phyloP scores from a whole-genome alignment of 441 rosid species.

The Pelargonium fulgidum region DNA sequence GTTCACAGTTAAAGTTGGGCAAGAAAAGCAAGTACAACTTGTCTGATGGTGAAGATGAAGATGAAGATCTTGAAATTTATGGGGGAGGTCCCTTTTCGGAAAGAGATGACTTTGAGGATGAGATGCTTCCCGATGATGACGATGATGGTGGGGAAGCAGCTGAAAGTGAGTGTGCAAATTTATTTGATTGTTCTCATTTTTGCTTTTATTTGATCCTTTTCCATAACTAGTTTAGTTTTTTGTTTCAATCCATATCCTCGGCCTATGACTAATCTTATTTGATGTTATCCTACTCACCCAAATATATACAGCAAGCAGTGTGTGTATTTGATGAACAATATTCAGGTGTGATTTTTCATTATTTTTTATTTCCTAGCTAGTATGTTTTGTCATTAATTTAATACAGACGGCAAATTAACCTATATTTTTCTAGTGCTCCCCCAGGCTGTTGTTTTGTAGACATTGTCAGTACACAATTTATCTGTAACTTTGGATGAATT shows the following conservation, averaged over 20 bases:
- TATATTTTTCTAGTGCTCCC: too few relatives aligned
- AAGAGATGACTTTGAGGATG: conserved; percentile 73
- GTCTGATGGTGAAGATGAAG: conserved; percentile 82
- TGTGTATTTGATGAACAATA: neutral
- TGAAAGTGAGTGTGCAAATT: conserved; percentile 36
- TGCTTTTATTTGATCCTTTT: neutral
- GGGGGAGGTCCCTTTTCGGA: conserved; percentile 38
- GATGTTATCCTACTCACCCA: neutral
- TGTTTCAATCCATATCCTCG: neutral
- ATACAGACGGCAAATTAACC: too few relatives aligned
- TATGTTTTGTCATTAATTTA: too few relatives aligned
- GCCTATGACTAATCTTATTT: neutral
- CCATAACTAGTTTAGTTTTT: neutral
- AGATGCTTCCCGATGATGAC: conserved; percentile 50
- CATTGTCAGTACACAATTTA: too few relatives aligned
- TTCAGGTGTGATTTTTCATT: too few relatives aligned
- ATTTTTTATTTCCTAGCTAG: too few relatives aligned
- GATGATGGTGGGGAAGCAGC: conserved; percentile 35
- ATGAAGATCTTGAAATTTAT: conserved; percentile 30
- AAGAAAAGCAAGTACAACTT: conserved; percentile 71
- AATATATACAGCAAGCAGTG: neutral
- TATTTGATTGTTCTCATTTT: neutral
- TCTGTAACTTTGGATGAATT: too few relatives aligned
- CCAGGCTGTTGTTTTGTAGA: too few relatives aligned
- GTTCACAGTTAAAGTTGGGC: conserved; percentile 40